A percentile compares a stretch with the other conserved stretches of the same genome.
Conservation (phyloP, 164 flowering plant genomes). For the Magnolia sinica region DNA sequence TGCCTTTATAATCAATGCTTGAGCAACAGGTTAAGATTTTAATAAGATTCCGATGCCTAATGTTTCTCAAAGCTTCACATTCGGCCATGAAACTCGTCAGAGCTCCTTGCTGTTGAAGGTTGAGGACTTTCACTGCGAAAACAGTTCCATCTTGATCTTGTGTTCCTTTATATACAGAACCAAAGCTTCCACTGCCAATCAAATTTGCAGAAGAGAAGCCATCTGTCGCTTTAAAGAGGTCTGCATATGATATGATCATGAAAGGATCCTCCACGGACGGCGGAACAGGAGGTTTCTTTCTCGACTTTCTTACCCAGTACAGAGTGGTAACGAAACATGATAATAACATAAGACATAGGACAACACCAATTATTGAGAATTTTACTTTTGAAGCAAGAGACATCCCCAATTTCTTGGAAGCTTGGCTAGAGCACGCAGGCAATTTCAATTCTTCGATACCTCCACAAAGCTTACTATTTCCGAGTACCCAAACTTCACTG, state of each 20-base stretch:
- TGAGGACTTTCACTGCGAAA: not conserved
- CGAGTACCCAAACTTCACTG: not conserved
- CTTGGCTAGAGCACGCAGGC: conserved; percentile 18
- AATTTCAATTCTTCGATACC: conserved; percentile 21
- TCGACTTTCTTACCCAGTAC: not conserved
- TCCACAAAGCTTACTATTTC: not conserved
- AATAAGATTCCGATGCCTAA: conserved; percentile 1
- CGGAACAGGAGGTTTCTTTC: not conserved
- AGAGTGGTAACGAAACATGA: not conserved
- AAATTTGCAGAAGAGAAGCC: not conserved
- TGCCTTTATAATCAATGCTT: conserved; percentile 1
- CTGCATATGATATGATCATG: not conserved
- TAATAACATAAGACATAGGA: not conserved
- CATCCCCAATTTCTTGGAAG: not conserved
- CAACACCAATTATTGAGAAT: not conserved
- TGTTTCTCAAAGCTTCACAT: conserved; percentile 1
- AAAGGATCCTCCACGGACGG: not conserved
- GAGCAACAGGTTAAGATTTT: not conserved
- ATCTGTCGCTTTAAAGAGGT: conserved; percentile 1
- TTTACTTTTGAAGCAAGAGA: not conserved
- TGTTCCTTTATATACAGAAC: conserved; percentile 3
- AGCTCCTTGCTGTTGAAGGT: not conserved
- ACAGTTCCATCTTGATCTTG: too few species aligned
- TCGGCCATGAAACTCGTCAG: not conserved
- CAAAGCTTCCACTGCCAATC: conserved; percentile 3